phyloP scores from a whole-genome alignment of 2,329 filamentous ascomycete species.

The Xylariaceae sp. region DNA sequence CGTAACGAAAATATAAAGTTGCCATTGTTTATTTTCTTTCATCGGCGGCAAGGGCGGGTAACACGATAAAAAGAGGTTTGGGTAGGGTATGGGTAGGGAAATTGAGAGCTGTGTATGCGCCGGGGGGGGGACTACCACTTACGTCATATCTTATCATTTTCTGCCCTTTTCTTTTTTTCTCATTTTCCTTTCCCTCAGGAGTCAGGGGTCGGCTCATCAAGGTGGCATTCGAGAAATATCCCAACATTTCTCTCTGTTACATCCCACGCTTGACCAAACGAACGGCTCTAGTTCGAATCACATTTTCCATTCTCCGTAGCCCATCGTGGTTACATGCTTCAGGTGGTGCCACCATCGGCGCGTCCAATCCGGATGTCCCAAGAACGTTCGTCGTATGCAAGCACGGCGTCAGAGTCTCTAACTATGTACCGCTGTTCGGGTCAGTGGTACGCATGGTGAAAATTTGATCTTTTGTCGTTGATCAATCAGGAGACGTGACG shows the following conservation, averaged over 20 bases:
- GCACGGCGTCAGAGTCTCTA: background rate
- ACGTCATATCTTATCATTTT: constrained; percentile 20
- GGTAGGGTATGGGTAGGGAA: constrained; percentile 3
- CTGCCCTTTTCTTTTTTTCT: background rate
- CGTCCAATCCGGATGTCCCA: background rate
- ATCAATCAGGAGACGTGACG: background rate
- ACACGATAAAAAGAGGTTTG: no score
- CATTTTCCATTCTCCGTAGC: background rate
- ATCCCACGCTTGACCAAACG: background rate
- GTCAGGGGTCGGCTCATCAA: background rate
- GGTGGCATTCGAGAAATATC: background rate
- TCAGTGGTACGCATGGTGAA: background rate
- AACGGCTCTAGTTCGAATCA: background rate
- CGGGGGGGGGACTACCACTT: constrained; percentile 5
- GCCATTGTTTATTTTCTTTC: background rate
- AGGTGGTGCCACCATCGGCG: background rate
- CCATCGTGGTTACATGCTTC: background rate
- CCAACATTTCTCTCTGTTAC: background rate
- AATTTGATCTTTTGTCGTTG: background rate
- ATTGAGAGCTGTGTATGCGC: constrained; percentile 6
- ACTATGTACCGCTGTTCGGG: no score
- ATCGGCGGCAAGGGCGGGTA: constrained; percentile 14
- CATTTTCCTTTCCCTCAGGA: background rate
- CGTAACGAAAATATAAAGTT: background rate
- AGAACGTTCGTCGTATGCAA: background rate